Evolutionary conservation across 192 early-diverging fungal species (phyloP).

Genomic region (Backusella sp.): DNA sequence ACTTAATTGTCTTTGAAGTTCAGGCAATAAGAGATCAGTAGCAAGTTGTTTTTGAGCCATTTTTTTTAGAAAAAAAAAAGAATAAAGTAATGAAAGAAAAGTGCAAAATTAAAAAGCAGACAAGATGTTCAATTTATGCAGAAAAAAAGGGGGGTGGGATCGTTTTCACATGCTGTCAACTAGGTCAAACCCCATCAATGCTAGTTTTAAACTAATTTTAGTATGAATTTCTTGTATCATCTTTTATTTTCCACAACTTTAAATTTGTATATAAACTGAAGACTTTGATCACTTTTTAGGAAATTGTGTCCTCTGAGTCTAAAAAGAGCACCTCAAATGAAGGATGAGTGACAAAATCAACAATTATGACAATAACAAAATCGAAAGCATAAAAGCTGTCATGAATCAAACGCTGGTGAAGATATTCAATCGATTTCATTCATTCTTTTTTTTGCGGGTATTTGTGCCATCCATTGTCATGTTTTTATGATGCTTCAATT

Average conservation of each 20-base stretch:
- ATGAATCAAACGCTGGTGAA: too few species aligned
- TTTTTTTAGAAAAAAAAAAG: background rate
- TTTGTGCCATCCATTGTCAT: too few species aligned
- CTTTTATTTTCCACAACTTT: background rate
- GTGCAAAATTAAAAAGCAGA: background rate
- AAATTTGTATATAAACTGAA: background rate
- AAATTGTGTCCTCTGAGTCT: background rate
- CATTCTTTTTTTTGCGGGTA: too few species aligned
- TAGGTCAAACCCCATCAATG: background rate
- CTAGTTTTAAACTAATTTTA: background rate
- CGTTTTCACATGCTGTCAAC: constrained; percentile 2
- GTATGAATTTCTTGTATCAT: background rate
- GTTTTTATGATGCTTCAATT: too few species aligned
- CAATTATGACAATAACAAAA: too few species aligned
- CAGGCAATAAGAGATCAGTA: constrained; percentile 21
- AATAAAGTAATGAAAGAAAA: background rate
- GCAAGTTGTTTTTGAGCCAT: constrained; percentile 14
- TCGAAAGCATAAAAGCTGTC: too few species aligned
- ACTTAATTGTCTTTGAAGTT: constrained; percentile 18
- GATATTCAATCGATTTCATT: too few species aligned
- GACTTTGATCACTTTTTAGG: background rate
- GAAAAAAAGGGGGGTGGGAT: background rate
- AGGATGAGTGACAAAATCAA: background rate
- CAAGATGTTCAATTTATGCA: background rate
- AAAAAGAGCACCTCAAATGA: background rate